phyloP scores from a whole-genome alignment of 2,329 filamentous ascomycete species.

The Bipolaris oryzae region DNA sequence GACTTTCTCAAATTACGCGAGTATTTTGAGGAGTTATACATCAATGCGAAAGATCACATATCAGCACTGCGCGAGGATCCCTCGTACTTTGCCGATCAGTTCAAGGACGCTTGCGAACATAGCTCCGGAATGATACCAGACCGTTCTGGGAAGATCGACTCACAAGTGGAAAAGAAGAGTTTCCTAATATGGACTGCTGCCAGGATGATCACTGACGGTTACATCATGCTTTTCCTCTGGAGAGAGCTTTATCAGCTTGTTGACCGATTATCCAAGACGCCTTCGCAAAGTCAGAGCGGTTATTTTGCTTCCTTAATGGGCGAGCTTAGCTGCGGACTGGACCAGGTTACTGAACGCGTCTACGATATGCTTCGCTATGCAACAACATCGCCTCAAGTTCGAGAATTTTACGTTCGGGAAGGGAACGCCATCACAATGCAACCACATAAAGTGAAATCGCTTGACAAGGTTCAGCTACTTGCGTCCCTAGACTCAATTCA shows the following conservation, averaged over 20 bases:
- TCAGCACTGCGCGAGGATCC: slow-evolving; percentile 15
- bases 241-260: background rate
- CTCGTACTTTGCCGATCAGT: slow-evolving; percentile 10
- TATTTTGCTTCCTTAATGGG: background rate
- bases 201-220: background rate
- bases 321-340: background rate
- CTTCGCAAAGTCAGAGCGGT: background rate
- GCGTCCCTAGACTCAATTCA: background rate
- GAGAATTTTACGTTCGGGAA: background rate
- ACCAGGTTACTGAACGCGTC: background rate
- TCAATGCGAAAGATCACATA: slow-evolving; percentile 7
- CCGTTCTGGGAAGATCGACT: background rate
- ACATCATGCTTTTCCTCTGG: background rate
- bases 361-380: background rate
- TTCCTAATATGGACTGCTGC: background rate
- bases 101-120: background rate
- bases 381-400: background rate
- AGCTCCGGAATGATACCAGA: background rate
- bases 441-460: background rate
- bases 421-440: too few relatives aligned
- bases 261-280: background rate
- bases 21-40: background rate
- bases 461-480: background rate
- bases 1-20: background rate
- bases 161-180: background rate